Evolutionary conservation across 1,139 yeast species (phyloP).

Genomic region (Kluyveromyces sp.): DNA sequence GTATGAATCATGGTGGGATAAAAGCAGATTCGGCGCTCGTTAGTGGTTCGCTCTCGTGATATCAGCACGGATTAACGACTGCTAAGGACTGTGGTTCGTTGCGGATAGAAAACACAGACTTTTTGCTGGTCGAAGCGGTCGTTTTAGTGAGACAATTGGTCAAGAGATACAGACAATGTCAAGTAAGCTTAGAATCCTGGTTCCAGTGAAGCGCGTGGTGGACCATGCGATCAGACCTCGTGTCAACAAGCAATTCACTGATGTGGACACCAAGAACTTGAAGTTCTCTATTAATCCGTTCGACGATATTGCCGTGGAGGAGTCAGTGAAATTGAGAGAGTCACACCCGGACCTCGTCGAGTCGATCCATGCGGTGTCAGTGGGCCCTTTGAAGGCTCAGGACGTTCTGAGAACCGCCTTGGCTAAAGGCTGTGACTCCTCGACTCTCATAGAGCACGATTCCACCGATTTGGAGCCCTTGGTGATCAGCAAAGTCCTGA

Average conservation of each 20-base stretch:
- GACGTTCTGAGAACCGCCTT: conserved; percentile 83
- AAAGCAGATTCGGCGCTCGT: too few species aligned
- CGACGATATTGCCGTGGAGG: conserved; percentile 95
- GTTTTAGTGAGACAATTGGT: not conserved
- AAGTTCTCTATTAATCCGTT: conserved; percentile 94
- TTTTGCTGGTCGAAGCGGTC: too few species aligned
- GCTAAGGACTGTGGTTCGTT: too few species aligned
- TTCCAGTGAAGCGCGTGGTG: conserved; percentile 91
- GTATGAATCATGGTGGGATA: too few species aligned
- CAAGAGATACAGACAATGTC: too few species aligned
- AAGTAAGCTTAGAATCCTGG: conserved; percentile 62
- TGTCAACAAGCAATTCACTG: conserved; percentile 78
- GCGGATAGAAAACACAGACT: too few species aligned
- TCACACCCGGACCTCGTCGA: conserved; percentile 67
- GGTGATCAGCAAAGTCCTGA: conserved; percentile 77
- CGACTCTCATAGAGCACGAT: conserved; percentile 76
- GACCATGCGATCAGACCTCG: conserved; percentile 93
- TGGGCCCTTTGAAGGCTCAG: conserved; percentile 82
- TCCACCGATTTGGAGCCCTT: conserved; percentile 76
- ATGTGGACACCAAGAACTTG: conserved; percentile 84
- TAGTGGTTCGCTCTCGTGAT: not conserved
- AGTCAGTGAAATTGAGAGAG: conserved; percentile 75
- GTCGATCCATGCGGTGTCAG: conserved; percentile 82
- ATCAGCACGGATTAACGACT: too few species aligned
- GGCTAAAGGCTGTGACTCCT: conserved; percentile 89